Percentiles rank a stretch among this genome's conserved stretches.
Conservation (phyloP, 2,329 filamentous ascomycete species). For the Neonectria magnoliae region DNA sequence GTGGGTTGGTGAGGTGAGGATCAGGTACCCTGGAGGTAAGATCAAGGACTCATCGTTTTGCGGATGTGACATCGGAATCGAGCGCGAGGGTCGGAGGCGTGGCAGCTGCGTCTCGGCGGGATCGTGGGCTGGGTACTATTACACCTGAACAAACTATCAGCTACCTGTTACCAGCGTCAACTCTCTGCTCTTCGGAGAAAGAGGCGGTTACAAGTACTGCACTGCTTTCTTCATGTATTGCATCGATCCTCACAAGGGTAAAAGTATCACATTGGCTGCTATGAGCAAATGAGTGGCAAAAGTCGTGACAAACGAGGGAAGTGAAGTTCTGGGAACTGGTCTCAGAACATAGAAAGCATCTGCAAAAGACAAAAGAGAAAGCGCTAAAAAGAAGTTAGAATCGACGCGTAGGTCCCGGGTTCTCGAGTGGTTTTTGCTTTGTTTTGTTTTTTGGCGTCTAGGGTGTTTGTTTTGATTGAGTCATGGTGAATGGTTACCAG, state of each 20-base stretch:
- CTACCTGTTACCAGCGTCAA: neutral
- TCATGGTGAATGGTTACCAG: neutral
- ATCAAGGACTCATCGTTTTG: neutral
- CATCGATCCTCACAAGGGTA: neutral
- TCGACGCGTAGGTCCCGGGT: neutral
- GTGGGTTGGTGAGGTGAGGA: constrained; percentile 23
- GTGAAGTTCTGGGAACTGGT: neutral
- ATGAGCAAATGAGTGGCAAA: neutral
- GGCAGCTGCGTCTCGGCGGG: neutral
- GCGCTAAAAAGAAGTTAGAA: neutral
- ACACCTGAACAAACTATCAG: neutral
- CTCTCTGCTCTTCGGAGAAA: neutral
- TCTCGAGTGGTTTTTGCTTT: neutral
- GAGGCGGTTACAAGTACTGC: neutral
- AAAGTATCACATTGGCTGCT: neutral
- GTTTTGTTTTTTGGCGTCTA: neutral
- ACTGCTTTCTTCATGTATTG: neutral
- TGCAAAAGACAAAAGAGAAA: neutral
- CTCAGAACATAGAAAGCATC: neutral
- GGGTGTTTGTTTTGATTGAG: neutral
- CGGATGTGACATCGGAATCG: neutral
- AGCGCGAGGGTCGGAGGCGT: neutral
- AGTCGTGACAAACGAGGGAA: neutral
- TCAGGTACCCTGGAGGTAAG: constrained; percentile 28
- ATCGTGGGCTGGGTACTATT: neutral